Evolutionary conservation across 331 rosid genomes (phyloP).

Genomic region (Erythrophleum ivorense): DNA sequence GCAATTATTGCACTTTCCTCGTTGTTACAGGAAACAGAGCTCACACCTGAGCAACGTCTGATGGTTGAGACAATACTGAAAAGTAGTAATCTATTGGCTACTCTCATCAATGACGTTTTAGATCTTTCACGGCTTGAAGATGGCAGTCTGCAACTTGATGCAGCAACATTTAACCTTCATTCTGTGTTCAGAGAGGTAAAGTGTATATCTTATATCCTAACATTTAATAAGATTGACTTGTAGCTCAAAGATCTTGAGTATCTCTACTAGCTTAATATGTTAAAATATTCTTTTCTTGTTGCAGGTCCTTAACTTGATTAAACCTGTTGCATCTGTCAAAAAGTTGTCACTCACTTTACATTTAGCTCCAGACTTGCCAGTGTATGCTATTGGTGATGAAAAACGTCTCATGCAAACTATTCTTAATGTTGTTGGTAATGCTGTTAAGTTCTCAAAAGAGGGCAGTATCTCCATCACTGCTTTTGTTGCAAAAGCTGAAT

Average conservation of each 20-base stretch:
- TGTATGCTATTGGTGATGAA: conserved; percentile 79
- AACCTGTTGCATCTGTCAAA: conserved; percentile 88
- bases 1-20: conserved; percentile 98
- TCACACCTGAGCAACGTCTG: conserved; percentile 92
- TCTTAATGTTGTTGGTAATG: conserved; percentile 92
- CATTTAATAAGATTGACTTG: not conserved
- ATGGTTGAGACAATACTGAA: conserved; percentile 92
- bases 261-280: conserved; percentile 35
- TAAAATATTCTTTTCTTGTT: conserved; percentile 42
- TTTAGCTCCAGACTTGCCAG: conserved; percentile 79
- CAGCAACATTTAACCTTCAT: conserved; percentile 77
- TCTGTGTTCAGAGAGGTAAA: conserved; percentile 82
- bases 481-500: conserved; percentile 72
- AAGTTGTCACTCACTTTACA: conserved; percentile 67
- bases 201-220: not conserved
- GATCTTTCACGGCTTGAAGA: conserved; percentile 98
- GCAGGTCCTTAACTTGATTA: conserved; percentile 87
- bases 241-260: conserved; percentile 26
- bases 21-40: conserved; percentile 88
- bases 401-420: conserved; percentile 89
- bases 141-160: conserved; percentile 93
- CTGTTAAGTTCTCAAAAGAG: conserved; percentile 93
- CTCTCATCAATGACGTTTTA: conserved; percentile 89
- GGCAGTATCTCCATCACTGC: conserved; percentile 78
- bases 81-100: conserved; percentile 92